Evolutionary conservation across 495 filamentous ascomycete genomes (phyloP), one percentile per base, ranked within the genome.

Genomic region (Pseudomonodictys pantanalensis): DNA sequence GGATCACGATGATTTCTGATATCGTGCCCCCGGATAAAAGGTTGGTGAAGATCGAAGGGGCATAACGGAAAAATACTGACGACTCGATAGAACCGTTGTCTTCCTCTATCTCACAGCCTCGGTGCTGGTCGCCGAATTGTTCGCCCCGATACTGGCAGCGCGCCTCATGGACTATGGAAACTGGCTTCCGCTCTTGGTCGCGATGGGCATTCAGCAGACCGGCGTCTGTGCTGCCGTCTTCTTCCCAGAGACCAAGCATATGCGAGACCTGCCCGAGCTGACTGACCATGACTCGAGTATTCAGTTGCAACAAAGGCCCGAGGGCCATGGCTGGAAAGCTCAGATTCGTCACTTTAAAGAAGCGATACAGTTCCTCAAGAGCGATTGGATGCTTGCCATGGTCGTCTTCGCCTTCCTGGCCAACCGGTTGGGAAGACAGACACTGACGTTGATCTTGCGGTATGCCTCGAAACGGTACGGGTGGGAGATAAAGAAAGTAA

Each of bases 391-490:
- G 32, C 29, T 77, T 15, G 55, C 56, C 9, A 15, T 77, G 20
- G 56, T 71, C 35, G 38, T 78, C 41, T 20, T 76, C 1, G 64
- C 66, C 1, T 52, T 72, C 29, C 68, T 76, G 32, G 73, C 71
- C 22, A 63, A 66, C 17, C 33, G 65, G 12, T 56, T 75, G 44
- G 72, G 65, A 38, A 68, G 68, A 24, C 67, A 72, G 39, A 65
- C 70, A 1, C 59, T 67, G 2, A 62, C 41, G 22, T 39, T 79
- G 26, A 58, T 77, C 7, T 38, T 79, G 20, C 74, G 76, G 52
- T 78, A 75, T 63, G 70, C 69, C 0, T 77, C 75, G 10, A 73
- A 75, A 62, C 68, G 71, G 23, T 77, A 76, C 44, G 25, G 67
- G 23, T 78, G 76, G 76, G 74, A 65, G 48, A 72, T 77, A 29